Conservation (phyloP, 2,329 filamentous ascomycete genomes). For the Xylariales sp. region DNA sequence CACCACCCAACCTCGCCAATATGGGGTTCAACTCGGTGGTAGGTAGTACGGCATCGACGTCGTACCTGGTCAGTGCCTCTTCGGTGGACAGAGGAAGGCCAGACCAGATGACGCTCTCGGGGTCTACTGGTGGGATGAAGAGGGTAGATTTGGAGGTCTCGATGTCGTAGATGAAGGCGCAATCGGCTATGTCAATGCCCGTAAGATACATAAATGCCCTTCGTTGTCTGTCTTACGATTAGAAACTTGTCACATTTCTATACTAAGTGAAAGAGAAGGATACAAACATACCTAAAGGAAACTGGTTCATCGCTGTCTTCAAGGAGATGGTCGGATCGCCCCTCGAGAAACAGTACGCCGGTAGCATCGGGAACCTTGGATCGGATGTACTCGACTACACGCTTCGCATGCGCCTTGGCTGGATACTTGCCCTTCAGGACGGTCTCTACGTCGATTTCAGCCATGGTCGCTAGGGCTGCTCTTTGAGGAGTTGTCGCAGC, state of each 20-base stretch:
- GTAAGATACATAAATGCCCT: slow-evolving; percentile 96
- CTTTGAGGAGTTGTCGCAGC: slow-evolving; percentile 28
- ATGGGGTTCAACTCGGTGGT: slow-evolving; percentile 80
- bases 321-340: slow-evolving; percentile 80
- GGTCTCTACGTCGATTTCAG: slow-evolving; percentile 58
- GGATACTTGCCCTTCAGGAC: slow-evolving; percentile 76
- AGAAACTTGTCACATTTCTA: neutral
- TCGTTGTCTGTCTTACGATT: slow-evolving; percentile 72
- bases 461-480: slow-evolving; percentile 41
- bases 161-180: slow-evolving; percentile 84
- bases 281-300: slow-evolving; percentile 74
- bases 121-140: slow-evolving; percentile 89
- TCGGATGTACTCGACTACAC: slow-evolving; percentile 83
- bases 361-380: slow-evolving; percentile 71
- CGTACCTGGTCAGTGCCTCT: slow-evolving; percentile 81
- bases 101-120: slow-evolving; percentile 93
- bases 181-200: slow-evolving; percentile 82
- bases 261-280: neutral
- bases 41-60: slow-evolving; percentile 81
- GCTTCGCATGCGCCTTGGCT: slow-evolving; percentile 85
- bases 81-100: slow-evolving; percentile 82
- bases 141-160: slow-evolving; percentile 78
- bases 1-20: slow-evolving; percentile 65
- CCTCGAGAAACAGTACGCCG: slow-evolving; percentile 89
- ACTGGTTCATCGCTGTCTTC: slow-evolving; percentile 90